Conservation (phyloP, 768 basidiomycete genomes). For the Collybia sp. region DNA sequence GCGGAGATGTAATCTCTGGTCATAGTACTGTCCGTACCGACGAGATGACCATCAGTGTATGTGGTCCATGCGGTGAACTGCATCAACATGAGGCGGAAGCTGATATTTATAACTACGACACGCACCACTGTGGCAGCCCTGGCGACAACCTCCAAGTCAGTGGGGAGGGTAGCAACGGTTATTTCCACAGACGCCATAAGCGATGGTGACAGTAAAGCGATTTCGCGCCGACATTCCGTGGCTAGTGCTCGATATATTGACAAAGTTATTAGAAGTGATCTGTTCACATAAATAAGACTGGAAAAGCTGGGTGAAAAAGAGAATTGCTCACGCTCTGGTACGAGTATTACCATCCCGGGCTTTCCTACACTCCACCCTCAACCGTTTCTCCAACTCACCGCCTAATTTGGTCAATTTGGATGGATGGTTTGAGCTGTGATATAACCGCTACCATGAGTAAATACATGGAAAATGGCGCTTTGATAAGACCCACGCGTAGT, state of each 20-base stretch:
- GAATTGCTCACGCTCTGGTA: conserved; percentile 65
- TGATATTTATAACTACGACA: conserved; percentile 8
- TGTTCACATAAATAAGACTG: conserved; percentile 19
- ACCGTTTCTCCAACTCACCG: conserved; percentile 71
- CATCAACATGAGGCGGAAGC: conserved; percentile 1
- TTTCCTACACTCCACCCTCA: conserved; percentile 59
- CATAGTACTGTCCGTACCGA: conserved; percentile 70
- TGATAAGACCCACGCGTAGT: conserved; percentile 55
- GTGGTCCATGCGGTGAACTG: conserved; percentile 92
- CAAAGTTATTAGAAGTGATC: conserved; percentile 78
- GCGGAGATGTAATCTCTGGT: conserved; percentile 69
- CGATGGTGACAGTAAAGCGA: conserved; percentile 66
- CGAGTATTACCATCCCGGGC: conserved; percentile 73
- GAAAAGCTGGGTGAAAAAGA: conserved; percentile 1
- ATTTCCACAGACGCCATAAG: conserved; percentile 62
- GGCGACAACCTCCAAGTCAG: conserved; percentile 72
- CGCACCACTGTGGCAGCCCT: conserved; percentile 79
- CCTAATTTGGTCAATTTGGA: conserved; percentile 78
- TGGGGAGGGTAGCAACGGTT: conserved; percentile 47
- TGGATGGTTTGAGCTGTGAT: conserved; percentile 71
- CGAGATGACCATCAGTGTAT: conserved; percentile 80
- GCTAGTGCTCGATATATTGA: conserved; percentile 78
- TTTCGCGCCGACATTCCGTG: conserved; percentile 83
- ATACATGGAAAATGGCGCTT: neutral
- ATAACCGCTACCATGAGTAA: neutral